phyloP scores from a whole-genome alignment of 768 basidiomycete genomes.

The Leccinum obscurum region DNA sequence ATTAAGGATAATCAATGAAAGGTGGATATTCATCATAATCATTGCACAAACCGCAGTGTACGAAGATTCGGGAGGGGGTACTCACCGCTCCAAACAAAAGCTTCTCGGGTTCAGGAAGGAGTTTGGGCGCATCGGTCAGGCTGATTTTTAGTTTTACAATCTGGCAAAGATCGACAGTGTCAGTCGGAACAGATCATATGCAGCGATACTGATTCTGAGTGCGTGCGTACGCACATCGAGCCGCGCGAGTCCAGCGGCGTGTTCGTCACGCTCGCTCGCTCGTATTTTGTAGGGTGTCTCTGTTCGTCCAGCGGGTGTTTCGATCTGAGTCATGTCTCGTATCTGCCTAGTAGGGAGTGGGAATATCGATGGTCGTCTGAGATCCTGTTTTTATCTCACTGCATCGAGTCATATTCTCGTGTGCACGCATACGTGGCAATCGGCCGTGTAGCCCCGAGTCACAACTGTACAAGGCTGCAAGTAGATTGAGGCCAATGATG shows the following conservation, averaged over 20 bases:
- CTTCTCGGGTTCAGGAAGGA: constrained; percentile 46
- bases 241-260: not conserved
- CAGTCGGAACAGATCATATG: not conserved
- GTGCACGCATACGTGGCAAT: constrained; percentile 1
- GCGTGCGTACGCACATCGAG: constrained; percentile 22
- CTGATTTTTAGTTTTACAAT: constrained; percentile 54
- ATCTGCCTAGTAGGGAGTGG: not conserved
- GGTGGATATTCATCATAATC: not conserved
- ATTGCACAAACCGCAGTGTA: not conserved
- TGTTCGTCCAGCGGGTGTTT: not conserved
- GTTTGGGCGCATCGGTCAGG: constrained; percentile 48
- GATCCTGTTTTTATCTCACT: not conserved
- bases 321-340: constrained; percentile 6
- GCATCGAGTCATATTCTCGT: not conserved
- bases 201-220: not conserved
- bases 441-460: not conserved
- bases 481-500: not conserved
- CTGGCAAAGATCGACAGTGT: constrained; percentile 32
- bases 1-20: not conserved
- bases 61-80: not conserved
- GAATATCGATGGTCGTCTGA: not conserved
- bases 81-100: constrained; percentile 60
- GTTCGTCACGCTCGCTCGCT: not conserved
- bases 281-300: constrained; percentile 5
- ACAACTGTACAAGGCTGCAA: not conserved